These are phyloP conservation scores for Solanum hybrid DNA, from an alignment of 305 asterid species.

Conservation along the genomic window DNA sequence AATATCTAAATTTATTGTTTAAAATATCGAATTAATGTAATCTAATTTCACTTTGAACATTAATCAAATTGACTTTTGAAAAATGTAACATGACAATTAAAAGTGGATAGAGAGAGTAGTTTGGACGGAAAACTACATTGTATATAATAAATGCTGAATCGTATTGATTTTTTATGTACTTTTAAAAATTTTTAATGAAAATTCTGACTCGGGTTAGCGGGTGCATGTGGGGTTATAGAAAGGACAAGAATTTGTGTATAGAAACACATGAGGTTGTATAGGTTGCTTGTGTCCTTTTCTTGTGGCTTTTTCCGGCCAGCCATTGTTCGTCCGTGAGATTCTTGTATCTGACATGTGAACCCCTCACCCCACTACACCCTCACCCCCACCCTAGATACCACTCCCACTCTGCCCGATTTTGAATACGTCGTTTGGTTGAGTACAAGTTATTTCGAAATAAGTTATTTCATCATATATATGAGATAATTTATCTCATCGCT, in stretches of 20 bases:
- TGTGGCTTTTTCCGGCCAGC: slow-evolving; percentile 32
- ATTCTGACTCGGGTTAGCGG: not conserved
- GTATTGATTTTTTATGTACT: not conserved
- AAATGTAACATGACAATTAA: no score
- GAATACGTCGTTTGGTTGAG: not conserved
- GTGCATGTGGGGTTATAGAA: slow-evolving; percentile 14
- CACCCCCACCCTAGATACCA: not conserved
- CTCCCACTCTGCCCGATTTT: not conserved
- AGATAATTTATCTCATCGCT: no score
- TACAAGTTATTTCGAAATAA: no score
- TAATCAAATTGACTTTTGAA: no score
- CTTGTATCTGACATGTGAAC: slow-evolving; percentile 19
- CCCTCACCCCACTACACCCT: not conserved
- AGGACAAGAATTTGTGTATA: slow-evolving; percentile 39
- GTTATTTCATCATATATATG: no score
- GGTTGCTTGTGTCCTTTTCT: slow-evolving; percentile 48
- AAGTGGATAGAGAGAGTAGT: no score
- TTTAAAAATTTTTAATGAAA: not conserved
- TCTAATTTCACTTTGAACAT: no score
- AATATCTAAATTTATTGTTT: no score
- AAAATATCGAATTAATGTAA: no score
- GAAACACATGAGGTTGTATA: slow-evolving; percentile 44
- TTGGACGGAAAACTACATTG: no score
- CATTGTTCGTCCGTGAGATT: slow-evolving; percentile 34
- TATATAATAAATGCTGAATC: not conserved